Base-by-base conservation (phyloP, 345 rosid genomes). In the Xanthoceras sorbifolium region DNA sequence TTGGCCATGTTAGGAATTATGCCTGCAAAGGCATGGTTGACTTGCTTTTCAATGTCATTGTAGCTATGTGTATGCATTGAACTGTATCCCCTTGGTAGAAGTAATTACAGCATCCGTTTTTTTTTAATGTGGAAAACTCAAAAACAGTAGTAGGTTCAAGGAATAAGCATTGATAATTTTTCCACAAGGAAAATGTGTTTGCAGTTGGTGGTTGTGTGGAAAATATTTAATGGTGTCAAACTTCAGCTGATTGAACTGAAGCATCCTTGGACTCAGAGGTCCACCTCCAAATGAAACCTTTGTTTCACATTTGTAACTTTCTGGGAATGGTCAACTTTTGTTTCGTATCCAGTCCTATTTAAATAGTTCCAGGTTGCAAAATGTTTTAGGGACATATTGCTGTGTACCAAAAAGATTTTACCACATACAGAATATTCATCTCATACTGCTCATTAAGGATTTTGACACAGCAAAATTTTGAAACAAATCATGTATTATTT, bases 271-370 rank as follows among this genome's bases (percentile, higher is more conserved):
- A 28, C 7, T 46, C 17, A 46, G 50, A 11, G 50, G 50, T 46
- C 17, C 50, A 48, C 6, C 20, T 36, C 4, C 0, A 36, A 36
- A 7, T 36, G 40, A 36, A 48, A 48, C 3, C 71, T 26, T 28
- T 3, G 18, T 76, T 71, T 76, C 36, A 34, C 38, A 1, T 76
- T 48, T 81, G 80, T 52, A 34, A 63, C 32, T 62, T 81, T 62
- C 75, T 40, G 14, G 71, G 78, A 81, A 81, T 23, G 32, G 40
- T 40, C 78, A 77, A 74, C 62, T 64, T 31, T 69, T 46, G 29
- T 17, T 6, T 29, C 29, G 10, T 3, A n/a, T 20, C 29, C 60
- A 20, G 0, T 50, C n/a, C 28, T 38, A 61, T 29, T 40, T 29
- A 44, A 61, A 44, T 28, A 59, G 76, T 14, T 69, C 60, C 42